These are phyloP conservation scores for Cyberlindnera xylosilytica DNA, from an alignment of 805 yeast species.

Conservation along the genomic window DNA sequence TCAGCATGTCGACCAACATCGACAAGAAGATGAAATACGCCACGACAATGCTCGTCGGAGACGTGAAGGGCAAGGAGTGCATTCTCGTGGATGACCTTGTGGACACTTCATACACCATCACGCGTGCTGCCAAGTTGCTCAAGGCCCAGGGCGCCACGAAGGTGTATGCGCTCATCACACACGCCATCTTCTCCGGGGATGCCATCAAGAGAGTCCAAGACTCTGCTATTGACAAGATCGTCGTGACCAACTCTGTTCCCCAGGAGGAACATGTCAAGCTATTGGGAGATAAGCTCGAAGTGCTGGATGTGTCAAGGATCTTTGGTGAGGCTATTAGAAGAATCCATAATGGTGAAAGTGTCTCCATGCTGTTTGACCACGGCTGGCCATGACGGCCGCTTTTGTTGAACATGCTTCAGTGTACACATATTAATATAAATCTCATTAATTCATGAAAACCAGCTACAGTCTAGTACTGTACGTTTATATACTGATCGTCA, in stretches of 20 bases:
- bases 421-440: too few species aligned
- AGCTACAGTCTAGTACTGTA: too few species aligned
- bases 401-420: too few species aligned
- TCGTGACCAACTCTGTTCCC: conserved; percentile 90
- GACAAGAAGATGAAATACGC: conserved; percentile 44
- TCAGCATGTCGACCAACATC: conserved; percentile 9
- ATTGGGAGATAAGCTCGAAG: conserved; percentile 64
- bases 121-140: conserved; percentile 86
- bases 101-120: conserved; percentile 89
- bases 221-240: conserved; percentile 74
- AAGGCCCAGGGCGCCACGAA: conserved; percentile 90
- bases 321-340: conserved; percentile 95
- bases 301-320: conserved; percentile 81
- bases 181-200: conserved; percentile 90
- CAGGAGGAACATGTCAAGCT: conserved; percentile 57
- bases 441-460: too few species aligned
- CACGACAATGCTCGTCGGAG: conserved; percentile 95
- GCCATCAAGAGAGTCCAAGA: conserved; percentile 69
- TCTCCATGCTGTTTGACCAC: conserved; percentile 88
- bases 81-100: conserved; percentile 91
- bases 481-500: too few species aligned
- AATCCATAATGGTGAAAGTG: conserved; percentile 95
- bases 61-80: conserved; percentile 81
- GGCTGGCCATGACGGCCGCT: conserved; percentile 45
- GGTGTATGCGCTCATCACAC: conserved; percentile 87